phyloP scores from a whole-genome alignment of 192 early-diverging fungal genomes.

The Backusella westeae region DNA sequence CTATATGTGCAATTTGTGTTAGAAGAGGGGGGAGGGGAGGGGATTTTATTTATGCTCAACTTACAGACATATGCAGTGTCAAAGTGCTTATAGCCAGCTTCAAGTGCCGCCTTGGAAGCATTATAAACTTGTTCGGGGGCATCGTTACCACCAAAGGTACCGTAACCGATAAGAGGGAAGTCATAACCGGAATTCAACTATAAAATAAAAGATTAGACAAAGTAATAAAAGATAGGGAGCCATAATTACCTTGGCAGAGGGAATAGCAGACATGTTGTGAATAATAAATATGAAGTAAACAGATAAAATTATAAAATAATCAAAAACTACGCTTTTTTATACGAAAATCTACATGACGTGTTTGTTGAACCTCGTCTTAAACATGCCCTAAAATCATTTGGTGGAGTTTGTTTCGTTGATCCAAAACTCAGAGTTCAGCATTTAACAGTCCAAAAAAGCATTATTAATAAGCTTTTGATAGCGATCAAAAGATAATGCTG shows the following conservation, averaged over 20 bases:
- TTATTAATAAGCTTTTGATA: neutral
- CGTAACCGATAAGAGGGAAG: slow-evolving; percentile 29
- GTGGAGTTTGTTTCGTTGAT: neutral
- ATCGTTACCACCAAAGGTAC: slow-evolving; percentile 27
- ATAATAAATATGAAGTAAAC: neutral
- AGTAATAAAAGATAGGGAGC: neutral
- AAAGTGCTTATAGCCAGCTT: slow-evolving; percentile 25
- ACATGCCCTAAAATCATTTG: neutral
- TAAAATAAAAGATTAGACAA: neutral
- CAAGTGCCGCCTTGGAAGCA: slow-evolving; percentile 20
- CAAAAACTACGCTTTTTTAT: neutral
- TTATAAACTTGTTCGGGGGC: slow-evolving; percentile 30
- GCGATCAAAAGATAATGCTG: no score
- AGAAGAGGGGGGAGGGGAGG: neutral
- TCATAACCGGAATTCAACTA: slow-evolving; percentile 31
- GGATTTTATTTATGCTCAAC: neutral
- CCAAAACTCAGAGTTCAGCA: neutral
- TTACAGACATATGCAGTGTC: slow-evolving; percentile 30
- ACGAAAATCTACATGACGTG: neutral
- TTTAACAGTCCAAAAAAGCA: neutral
- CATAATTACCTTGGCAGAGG: slow-evolving; percentile 3
- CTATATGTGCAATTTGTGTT: neutral
- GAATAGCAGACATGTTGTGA: neutral
- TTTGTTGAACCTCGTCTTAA: neutral
- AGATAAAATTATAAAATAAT: neutral